These are phyloP conservation scores for Xylaria sp. DNA, from an alignment of 2,329 filamentous ascomycete species.

Conservation along the genomic window DNA sequence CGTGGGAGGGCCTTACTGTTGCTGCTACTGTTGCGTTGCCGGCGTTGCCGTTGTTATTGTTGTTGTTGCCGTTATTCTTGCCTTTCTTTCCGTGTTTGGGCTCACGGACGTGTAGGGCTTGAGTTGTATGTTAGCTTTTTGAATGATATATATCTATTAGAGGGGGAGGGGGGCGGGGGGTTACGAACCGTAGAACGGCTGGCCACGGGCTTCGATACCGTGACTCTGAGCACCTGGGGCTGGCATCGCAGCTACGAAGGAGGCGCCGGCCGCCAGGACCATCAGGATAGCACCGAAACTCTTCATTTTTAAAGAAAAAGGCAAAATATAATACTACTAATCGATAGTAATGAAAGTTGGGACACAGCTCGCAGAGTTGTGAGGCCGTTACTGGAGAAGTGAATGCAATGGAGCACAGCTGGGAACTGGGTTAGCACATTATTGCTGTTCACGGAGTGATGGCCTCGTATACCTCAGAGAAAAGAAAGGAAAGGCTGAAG, in stretches of 20 bases:
- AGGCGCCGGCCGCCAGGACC: constrained; percentile 52
- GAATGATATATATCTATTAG: neutral
- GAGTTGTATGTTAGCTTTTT: constrained; percentile 23
- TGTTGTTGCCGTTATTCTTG: constrained; percentile 17
- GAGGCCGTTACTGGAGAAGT: constrained; percentile 32
- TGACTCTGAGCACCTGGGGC: constrained; percentile 24
- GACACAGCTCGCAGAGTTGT: constrained; percentile 33
- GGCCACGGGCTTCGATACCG: constrained; percentile 32
- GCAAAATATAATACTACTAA: constrained; percentile 36
- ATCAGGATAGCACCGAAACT: constrained; percentile 53
- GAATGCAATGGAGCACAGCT: constrained; percentile 47
- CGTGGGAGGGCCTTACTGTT: constrained; percentile 7
- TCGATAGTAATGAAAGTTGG: constrained; percentile 37
- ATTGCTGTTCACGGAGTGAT: neutral
- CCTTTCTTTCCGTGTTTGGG: constrained; percentile 33
- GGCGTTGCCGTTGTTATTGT: neutral
- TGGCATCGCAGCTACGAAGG: constrained; percentile 49
- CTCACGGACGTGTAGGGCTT: constrained; percentile 40
- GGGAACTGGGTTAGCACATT: constrained; percentile 36
- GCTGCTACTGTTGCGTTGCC: constrained; percentile 25
- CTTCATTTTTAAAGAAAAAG: constrained; percentile 53
- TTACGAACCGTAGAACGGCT: constrained; percentile 30
- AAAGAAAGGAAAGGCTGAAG: constrained; percentile 35
- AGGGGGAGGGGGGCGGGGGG: neutral
- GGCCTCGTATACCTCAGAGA: constrained; percentile 42